Evolutionary conservation across 2,329 filamentous ascomycete genomes (phyloP).

Genomic region (Huntiella bhutanensis): DNA sequence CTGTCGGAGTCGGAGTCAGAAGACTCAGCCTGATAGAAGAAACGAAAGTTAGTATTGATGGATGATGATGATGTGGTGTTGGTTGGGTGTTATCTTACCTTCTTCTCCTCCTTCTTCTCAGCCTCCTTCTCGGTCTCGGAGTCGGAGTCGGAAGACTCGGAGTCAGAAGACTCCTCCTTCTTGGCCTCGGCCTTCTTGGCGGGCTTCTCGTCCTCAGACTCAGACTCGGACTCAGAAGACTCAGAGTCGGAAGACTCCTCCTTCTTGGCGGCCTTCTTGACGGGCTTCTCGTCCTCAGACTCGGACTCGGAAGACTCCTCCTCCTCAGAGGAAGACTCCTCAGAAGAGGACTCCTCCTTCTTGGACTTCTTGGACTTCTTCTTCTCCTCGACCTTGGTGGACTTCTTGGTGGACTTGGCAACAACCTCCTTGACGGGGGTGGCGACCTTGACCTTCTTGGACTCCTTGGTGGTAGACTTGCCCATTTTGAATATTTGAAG

Average conservation of each 20-base stretch:
- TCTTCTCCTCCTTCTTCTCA: conserved; percentile 12
- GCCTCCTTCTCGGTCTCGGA: conserved; percentile 18
- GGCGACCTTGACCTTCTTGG: conserved; percentile 29
- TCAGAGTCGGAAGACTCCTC: conserved; percentile 24
- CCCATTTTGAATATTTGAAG: conserved; percentile 30
- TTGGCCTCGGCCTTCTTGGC: conserved; percentile 10
- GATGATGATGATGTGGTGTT: background rate
- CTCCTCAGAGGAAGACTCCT: conserved; percentile 19
- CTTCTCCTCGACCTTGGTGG: conserved; percentile 27
- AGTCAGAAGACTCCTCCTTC: conserved; percentile 15
- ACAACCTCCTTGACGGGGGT: conserved; percentile 23
- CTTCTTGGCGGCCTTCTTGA: conserved; percentile 29
- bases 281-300: conserved; percentile 20
- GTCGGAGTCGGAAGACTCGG: conserved; percentile 18
- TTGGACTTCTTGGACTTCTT: conserved; percentile 24
- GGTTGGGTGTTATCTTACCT: conserved; percentile 7
- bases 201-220: conserved; percentile 22
- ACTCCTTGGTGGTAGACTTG: conserved; percentile 38
- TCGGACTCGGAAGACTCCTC: conserved; percentile 19
- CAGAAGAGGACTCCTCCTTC: conserved; percentile 23
- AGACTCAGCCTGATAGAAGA: conserved; percentile 14
- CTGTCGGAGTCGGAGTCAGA: conserved; percentile 16
- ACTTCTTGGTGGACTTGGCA: conserved; percentile 40
- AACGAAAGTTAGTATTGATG: conserved; percentile 15
- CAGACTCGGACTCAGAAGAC: conserved; percentile 19